Percentiles rank a stretch among this genome's conserved stretches.
phyloP scores from a whole-genome alignment of 176 grass and related monocot genomes.

The Triticum urartu region DNA sequence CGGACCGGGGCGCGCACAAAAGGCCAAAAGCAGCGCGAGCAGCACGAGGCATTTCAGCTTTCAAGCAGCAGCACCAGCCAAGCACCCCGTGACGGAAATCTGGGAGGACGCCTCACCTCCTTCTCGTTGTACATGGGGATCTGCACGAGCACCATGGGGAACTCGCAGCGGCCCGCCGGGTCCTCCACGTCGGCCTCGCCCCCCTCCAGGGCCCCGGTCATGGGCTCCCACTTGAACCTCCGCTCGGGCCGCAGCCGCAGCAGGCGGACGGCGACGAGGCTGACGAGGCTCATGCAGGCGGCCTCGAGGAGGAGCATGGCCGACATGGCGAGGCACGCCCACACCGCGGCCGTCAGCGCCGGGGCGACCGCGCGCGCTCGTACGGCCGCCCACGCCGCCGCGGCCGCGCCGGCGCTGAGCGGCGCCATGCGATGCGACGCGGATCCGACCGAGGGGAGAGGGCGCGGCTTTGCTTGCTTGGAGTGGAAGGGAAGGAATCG shows the following conservation, averaged over 20 bases:
- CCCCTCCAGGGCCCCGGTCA: background rate
- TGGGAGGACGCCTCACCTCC: constrained; percentile 45
- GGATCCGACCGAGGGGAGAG: background rate
- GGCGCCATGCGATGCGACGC: background rate
- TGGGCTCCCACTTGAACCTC: constrained; percentile 66
- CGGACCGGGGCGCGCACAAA: background rate
- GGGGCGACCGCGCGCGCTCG: constrained; percentile 41
- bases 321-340: constrained; percentile 76
- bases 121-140: constrained; percentile 90
- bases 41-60: background rate
- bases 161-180: background rate
- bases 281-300: constrained; percentile 70
- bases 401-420: background rate
- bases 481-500: constrained; percentile 15
- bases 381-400: background rate
- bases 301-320: constrained; percentile 77
- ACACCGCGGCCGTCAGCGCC: constrained; percentile 45
- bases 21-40: background rate
- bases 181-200: constrained; percentile 29
- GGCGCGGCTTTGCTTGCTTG: constrained; percentile 6
- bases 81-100: background rate
- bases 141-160: constrained; percentile 90
- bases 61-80: background rate
- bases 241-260: constrained; percentile 33
- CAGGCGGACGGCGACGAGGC: constrained; percentile 40